Evolutionary conservation across 305 asterid species (phyloP).

Genomic region (Rubia balearica): DNA sequence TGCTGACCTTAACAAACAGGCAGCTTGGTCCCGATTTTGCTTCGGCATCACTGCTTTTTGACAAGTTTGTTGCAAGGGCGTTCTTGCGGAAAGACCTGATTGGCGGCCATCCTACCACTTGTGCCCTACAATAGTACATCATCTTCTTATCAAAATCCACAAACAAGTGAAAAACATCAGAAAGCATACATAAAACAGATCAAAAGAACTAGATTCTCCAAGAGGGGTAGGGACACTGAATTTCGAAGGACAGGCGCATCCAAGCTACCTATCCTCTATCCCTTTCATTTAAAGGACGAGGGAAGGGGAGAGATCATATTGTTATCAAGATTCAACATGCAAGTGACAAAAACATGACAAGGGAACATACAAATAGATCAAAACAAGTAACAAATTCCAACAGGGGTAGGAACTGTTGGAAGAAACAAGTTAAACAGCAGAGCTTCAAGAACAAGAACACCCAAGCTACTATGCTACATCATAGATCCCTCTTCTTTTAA

Average conservation of each 20-base stretch:
- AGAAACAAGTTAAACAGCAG: background rate
- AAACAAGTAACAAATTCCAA: background rate
- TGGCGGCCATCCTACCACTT: conserved; percentile 93
- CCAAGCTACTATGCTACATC: background rate
- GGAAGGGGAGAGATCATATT: background rate
- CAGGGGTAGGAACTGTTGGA: background rate
- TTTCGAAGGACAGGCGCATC: background rate
- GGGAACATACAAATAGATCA: background rate
- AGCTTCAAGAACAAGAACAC: background rate
- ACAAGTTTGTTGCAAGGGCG: conserved; percentile 39
- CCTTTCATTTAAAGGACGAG: background rate
- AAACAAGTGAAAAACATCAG: background rate
- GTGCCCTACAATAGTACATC: conserved; percentile 47
- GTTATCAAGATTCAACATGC: background rate
- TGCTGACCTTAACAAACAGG: conserved; percentile 71
- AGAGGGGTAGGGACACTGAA: background rate
- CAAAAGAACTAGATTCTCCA: background rate
- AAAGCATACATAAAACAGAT: background rate
- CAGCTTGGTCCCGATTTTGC: conserved; percentile 40
- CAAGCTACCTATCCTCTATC: background rate
- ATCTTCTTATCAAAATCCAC: background rate
- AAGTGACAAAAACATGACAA: background rate
- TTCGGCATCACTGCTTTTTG: conserved; percentile 29
- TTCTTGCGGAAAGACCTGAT: conserved; percentile 69
- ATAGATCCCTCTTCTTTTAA: background rate